Percentiles rank a stretch among this genome's conserved stretches.
Conservation (phyloP, 2,329 filamentous ascomycete species). For the Diaporthe sp. region DNA sequence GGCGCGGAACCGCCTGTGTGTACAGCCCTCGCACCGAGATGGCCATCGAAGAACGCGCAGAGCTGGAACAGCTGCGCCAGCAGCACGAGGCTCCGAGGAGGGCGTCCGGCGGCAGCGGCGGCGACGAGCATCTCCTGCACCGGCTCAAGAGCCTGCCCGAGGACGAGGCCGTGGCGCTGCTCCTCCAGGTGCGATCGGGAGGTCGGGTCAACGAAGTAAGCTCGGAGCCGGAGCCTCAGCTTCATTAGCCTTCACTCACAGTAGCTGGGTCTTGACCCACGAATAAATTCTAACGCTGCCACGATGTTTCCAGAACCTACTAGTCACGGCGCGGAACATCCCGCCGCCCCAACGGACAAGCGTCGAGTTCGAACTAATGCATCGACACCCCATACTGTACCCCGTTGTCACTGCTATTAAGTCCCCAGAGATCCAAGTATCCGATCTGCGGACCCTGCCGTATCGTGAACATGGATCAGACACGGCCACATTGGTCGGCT, state of each 20-base stretch:
- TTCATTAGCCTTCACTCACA: no score
- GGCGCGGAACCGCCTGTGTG: constrained; percentile 29
- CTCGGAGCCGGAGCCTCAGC: not conserved
- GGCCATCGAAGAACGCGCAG: not conserved
- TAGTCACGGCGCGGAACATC: constrained; percentile 21
- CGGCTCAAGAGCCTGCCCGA: constrained; percentile 9
- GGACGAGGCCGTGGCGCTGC: constrained; percentile 31
- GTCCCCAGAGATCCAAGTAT: not conserved
- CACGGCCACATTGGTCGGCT: no score
- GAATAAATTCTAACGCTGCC: not conserved
- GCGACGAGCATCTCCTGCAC: not conserved
- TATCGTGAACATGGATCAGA: not conserved
- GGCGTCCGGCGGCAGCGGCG: not conserved
- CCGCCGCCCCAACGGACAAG: constrained; percentile 22
- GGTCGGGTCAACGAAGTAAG: constrained; percentile 2
- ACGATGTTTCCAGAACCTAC: not conserved
- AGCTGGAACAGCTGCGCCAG: constrained; percentile 25
- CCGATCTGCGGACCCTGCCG: not conserved
- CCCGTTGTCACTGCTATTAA: not conserved
- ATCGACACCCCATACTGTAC: constrained; percentile 38
- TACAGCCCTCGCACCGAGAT: constrained; percentile 26
- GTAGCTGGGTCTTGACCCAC: not conserved
- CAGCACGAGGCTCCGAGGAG: constrained; percentile 6
- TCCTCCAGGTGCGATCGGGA: constrained; percentile 6
- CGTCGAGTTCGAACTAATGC: constrained; percentile 41